Base-by-base conservation (phyloP, 1,284 basidiomycete genomes). In the Mycena citricolor region DNA sequence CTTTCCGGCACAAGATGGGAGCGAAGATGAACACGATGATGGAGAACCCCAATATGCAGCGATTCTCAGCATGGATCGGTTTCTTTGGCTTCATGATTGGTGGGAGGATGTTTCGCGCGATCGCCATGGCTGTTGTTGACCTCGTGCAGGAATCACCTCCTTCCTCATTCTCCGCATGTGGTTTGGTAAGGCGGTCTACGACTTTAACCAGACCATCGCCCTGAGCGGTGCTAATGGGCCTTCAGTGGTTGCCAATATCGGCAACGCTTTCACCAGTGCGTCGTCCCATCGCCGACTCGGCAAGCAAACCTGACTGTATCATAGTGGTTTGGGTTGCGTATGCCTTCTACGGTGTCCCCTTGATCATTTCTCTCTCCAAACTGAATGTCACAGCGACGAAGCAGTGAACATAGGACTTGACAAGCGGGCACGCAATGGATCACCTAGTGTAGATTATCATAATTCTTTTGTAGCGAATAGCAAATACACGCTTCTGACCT, bases 311-410 rank as follows among this genome's bases (percentile, higher is more conserved):
- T 22, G 5, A 22, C 41, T 49, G 20, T 39, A 38, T 10, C 22
- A 5, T 43, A 87, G 86, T 89, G 84, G 71, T 81, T 31, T 88
- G 83, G 78, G 79, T 87, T 19, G 84, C 76, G 16, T 87, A 86
- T 53, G 77, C 83, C 2, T 88, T 89, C 63, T 83, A 78, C 49
- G 79, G 74, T 11, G 75, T 86, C 16, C 84, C 86, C 5, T 68
- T 89, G 22, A 75, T 87, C 22, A 76, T 78, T 51, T 77, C 84
- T 4, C 62, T 89, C 32, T 70, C 83, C n/a, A 87, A 86, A 59
- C 58, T 88, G 28, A 82, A 89, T 42, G 72, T 86, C 42, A 68
- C 67, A 33, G 63, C 69, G 14, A 63, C 71, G 2, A 72, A 77
- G 54, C 58, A 49, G 57, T 41, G 16, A 37, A 14, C n/a, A 10